Percentiles rank a stretch among this genome's conserved stretches.
phyloP scores from a whole-genome alignment of 805 yeast genomes.

The Yarrowia sp. region DNA sequence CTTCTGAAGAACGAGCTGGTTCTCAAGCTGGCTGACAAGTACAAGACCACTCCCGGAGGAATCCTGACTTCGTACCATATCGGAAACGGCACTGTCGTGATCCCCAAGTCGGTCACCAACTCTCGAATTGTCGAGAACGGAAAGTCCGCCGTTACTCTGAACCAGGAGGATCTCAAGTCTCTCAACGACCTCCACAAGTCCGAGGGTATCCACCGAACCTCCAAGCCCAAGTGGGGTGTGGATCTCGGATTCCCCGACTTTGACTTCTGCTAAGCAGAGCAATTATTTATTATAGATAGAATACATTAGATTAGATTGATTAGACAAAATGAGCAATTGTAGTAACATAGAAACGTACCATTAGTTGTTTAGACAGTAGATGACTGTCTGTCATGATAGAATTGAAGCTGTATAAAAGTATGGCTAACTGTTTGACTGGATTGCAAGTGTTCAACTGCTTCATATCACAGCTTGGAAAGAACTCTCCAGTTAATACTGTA shows the following conservation, averaged over 20 bases:
- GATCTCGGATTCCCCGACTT: constrained; percentile 34
- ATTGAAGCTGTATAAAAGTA: no score
- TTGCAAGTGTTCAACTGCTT: no score
- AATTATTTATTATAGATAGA: not conserved
- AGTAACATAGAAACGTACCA: no score
- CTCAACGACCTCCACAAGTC: constrained; percentile 38
- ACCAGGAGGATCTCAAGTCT: constrained; percentile 44
- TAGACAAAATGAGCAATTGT: not conserved
- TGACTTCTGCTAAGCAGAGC: constrained; percentile 1
- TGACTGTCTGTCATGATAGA: no score
- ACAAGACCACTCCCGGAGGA: constrained; percentile 53
- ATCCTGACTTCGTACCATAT: constrained; percentile 64
- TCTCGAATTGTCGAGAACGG: constrained; percentile 53
- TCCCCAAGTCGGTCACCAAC: constrained; percentile 70
- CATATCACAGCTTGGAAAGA: no score
- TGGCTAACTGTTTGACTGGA: no score
- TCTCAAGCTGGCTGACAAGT: constrained; percentile 54
- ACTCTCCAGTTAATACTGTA: no score
- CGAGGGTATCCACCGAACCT: constrained; percentile 34
- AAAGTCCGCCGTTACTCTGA: constrained; percentile 42
- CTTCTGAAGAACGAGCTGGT: constrained; percentile 54
- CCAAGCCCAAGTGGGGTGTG: constrained; percentile 37
- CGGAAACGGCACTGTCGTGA: constrained; percentile 55
- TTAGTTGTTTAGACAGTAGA: no score
- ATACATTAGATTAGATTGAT: not conserved